Base-by-base conservation (phyloP, 257 asterid genomes). In the Haberlea rhodopensis region DNA sequence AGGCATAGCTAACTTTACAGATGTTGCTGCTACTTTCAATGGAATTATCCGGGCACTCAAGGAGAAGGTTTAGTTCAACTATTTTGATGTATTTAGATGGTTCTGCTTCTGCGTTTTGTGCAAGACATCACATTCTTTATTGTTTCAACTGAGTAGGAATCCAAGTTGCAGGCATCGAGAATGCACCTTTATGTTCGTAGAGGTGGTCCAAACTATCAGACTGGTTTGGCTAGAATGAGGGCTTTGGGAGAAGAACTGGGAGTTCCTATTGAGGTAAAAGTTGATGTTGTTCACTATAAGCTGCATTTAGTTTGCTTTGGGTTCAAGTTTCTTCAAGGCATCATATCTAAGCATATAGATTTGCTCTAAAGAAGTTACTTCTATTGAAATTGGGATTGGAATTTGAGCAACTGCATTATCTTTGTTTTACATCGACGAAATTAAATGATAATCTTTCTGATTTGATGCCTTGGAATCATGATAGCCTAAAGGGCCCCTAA, bases 151-250 rank as follows among this genome's bases (percentile, higher is more conserved):
- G 67, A 24, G 70, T 59, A 87, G 96, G 94, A 87, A 81, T 74
- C 87, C 40, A 87, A 85, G 87, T 61, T 87, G 70, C 76, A 87
- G 74, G 94, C 94, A 31, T 83, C 94, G 62, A 81, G 96, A 75
- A 85, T 87, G 96, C 75, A 81, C 72, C 77, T 85, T n/a, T 89
- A 68, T 24, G 95, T 87, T 60, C 88, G 96, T 56, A 81, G 96
- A 81, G 96, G 96, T 54, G 96, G 96, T 54, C 96, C 96, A 56
- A 89, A 87, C 78, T 87, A 84, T 69, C 94, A 89, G 79, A 89
- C 85, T 66, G 96, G 96, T 26, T 78, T 89, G 79, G 85, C 91
- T 11, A 86, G 77, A 75, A 89, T 85, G 94, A 88, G 96, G 67
- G 72, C 80, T 34, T 48, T 87, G 80, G 96, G 95, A 54, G 96